Evolutionary conservation across 495 filamentous ascomycete genomes (phyloP).

Genomic region (Pseudomonodictys pantanalensis): DNA sequence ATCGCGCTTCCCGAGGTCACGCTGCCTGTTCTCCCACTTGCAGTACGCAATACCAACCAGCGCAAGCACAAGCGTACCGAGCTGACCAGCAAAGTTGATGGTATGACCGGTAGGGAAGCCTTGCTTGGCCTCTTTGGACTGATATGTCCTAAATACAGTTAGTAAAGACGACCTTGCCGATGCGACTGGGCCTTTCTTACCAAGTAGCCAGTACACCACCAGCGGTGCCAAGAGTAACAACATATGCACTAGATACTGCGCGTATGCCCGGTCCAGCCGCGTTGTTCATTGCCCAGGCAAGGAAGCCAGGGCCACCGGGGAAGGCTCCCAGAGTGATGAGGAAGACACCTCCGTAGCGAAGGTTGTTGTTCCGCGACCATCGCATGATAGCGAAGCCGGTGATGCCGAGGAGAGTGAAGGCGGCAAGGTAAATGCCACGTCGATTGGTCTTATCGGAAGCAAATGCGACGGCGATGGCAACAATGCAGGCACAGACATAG

Average conservation of each 20-base stretch:
- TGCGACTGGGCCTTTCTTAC: constrained; percentile 3
- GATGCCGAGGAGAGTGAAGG: constrained; percentile 61
- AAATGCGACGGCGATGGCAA: constrained; percentile 70
- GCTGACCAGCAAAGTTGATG: constrained; percentile 56
- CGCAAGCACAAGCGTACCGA: constrained; percentile 44
- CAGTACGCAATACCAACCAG: constrained; percentile 53
- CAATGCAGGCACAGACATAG: constrained; percentile 73
- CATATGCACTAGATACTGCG: constrained; percentile 53
- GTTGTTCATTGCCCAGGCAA: constrained; percentile 58
- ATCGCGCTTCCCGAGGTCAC: constrained; percentile 52
- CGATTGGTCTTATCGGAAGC: constrained; percentile 66
- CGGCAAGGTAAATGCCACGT: constrained; percentile 67
- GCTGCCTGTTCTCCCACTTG: constrained; percentile 51
- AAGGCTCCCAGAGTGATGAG: constrained; percentile 58
- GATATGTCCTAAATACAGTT: constrained; percentile 48
- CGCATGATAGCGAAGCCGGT: constrained; percentile 72
- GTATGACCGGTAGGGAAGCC: constrained; percentile 57
- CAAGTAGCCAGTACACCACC: constrained; percentile 58
- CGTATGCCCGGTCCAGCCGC: constrained; percentile 55
- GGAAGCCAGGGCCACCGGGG: constrained; percentile 50
- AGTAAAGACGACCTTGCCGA: background rate
- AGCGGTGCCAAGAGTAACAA: constrained; percentile 55
- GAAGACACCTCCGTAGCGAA: constrained; percentile 74
- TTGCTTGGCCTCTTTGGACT: constrained; percentile 47
- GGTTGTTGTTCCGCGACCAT: constrained; percentile 51